phyloP scores from a whole-genome alignment of 768 basidiomycete genomes.

The Hericium rajendrae region DNA sequence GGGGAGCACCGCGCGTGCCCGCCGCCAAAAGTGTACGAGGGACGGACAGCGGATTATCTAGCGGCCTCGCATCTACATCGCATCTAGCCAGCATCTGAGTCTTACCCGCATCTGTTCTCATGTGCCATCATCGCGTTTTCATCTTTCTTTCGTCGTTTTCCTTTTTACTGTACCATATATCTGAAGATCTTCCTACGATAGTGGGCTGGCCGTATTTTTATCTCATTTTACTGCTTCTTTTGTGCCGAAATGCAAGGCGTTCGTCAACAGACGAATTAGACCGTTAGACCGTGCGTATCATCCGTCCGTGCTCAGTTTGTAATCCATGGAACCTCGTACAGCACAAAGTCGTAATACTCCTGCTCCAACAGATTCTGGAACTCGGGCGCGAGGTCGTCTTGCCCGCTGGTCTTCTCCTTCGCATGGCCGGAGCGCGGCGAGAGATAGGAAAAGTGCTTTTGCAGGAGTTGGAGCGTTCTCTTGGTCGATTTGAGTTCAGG shows the following conservation, averaged over 20 bases:
- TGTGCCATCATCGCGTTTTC: slow-evolving; percentile 8
- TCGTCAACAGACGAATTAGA: too few relatives aligned
- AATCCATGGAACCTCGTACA: slow-evolving; percentile 92
- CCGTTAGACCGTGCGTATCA: neutral
- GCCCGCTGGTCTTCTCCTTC: slow-evolving; percentile 33
- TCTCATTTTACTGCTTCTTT: slow-evolving; percentile 21
- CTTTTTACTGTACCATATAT: slow-evolving; percentile 28
- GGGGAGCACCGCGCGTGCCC: slow-evolving; percentile 2
- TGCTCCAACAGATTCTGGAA: slow-evolving; percentile 90
- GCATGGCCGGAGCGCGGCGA: slow-evolving; percentile 47
- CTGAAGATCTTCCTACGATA: slow-evolving; percentile 39
- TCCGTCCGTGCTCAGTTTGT: slow-evolving; percentile 33
- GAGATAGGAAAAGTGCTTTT: slow-evolving; percentile 74
- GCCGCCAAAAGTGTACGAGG: slow-evolving; percentile 14
- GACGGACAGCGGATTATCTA: slow-evolving; percentile 9
- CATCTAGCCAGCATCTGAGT: slow-evolving; percentile 10
- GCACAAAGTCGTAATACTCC: slow-evolving; percentile 91
- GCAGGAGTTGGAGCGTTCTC: slow-evolving; percentile 65
- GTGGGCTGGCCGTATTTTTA: slow-evolving; percentile 54
- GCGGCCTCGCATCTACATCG: slow-evolving; percentile 4
- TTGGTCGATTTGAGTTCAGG: slow-evolving; percentile 81
- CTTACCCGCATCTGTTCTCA: slow-evolving; percentile 11
- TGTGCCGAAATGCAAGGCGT: slow-evolving; percentile 5
- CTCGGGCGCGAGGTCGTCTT: slow-evolving; percentile 78
- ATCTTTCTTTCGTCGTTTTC: slow-evolving; percentile 2